phyloP scores from a whole-genome alignment of 2,329 filamentous ascomycete species.

The Pseudogymnoascus sp. region DNA sequence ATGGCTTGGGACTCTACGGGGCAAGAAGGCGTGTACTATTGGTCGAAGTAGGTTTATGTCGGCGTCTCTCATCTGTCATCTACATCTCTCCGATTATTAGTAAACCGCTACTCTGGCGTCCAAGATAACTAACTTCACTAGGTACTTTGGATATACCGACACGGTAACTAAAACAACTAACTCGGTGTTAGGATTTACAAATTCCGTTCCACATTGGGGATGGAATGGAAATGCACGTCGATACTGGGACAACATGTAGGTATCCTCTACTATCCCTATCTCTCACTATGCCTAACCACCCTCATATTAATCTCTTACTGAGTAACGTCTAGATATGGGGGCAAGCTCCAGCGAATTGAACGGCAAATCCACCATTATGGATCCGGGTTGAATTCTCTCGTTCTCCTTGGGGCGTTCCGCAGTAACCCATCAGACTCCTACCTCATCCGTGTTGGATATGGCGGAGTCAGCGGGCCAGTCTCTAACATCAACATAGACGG shows the following conservation, averaged over 20 bases:
- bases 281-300: not conserved
- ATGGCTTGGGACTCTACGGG: slow-evolving; percentile 58
- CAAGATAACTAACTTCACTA: not conserved
- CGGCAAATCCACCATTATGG: slow-evolving; percentile 55
- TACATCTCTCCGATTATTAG: slow-evolving; percentile 26
- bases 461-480: slow-evolving; percentile 44
- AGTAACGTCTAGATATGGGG: slow-evolving; percentile 5
- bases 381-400: slow-evolving; percentile 49
- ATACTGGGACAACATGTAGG: slow-evolving; percentile 52
- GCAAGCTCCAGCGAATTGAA: slow-evolving; percentile 35
- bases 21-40: slow-evolving; percentile 55
- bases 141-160: slow-evolving; percentile 41
- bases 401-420: slow-evolving; percentile 46
- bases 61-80: not conserved
- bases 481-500: slow-evolving; percentile 50
- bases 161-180: slow-evolving; percentile 46
- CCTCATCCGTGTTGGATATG: slow-evolving; percentile 47
- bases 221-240: slow-evolving; percentile 55
- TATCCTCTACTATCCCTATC: not conserved
- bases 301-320: not conserved
- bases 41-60: slow-evolving; percentile 32
- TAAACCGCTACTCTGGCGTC: not conserved
- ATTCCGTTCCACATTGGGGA: slow-evolving; percentile 53
- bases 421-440: slow-evolving; percentile 40
- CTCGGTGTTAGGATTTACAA: slow-evolving; percentile 49